These are phyloP conservation scores for Gamsiella multidivaricata DNA, from an alignment of 192 early-diverging fungal genomes.

Conservation along the genomic window DNA sequence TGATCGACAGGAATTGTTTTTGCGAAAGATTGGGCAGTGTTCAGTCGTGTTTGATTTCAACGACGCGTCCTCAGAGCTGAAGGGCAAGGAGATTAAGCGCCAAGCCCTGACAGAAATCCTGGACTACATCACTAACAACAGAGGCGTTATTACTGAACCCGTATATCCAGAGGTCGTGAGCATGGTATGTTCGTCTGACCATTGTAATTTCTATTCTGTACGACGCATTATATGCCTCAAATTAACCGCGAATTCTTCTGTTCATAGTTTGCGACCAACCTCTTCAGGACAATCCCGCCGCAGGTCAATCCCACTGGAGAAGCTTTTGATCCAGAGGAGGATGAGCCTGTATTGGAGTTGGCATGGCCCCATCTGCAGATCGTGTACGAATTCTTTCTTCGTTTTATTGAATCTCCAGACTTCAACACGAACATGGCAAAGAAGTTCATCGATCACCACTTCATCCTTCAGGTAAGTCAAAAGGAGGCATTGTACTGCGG, in stretches of 20 bases:
- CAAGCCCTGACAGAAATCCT: conserved; percentile 90
- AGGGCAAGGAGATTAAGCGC: conserved; percentile 97
- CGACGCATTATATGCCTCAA: not conserved
- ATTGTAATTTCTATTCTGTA: not conserved
- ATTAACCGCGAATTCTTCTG: conserved; percentile 6
- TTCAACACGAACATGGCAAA: conserved; percentile 98
- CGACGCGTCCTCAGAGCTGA: conserved; percentile 86
- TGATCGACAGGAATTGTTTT: conserved; percentile 89
- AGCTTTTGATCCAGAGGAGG: conserved; percentile 98
- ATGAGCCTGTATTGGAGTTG: conserved; percentile 96
- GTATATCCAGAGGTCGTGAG: conserved; percentile 93
- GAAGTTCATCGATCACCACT: conserved; percentile 96
- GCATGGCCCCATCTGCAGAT: conserved; percentile 99
- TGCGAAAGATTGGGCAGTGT: conserved; percentile 94
- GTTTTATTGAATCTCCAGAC: conserved; percentile 98
- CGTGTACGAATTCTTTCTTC: conserved; percentile 98
- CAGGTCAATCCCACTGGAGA: conserved; percentile 95
- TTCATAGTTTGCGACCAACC: conserved; percentile 88
- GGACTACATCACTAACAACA: conserved; percentile 91
- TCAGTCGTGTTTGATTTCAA: conserved; percentile 95
- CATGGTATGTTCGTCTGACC: conserved; percentile 77
- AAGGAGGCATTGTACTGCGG: not conserved
- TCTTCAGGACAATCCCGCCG: conserved; percentile 97
- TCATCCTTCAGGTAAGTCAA: conserved; percentile 82
- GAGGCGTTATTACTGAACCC: conserved; percentile 88